Percentiles rank a stretch among this genome's conserved stretches.
Evolutionary conservation across 2,329 filamentous ascomycete species (phyloP).

Genomic region (Hirsutella thompsonii): DNA sequence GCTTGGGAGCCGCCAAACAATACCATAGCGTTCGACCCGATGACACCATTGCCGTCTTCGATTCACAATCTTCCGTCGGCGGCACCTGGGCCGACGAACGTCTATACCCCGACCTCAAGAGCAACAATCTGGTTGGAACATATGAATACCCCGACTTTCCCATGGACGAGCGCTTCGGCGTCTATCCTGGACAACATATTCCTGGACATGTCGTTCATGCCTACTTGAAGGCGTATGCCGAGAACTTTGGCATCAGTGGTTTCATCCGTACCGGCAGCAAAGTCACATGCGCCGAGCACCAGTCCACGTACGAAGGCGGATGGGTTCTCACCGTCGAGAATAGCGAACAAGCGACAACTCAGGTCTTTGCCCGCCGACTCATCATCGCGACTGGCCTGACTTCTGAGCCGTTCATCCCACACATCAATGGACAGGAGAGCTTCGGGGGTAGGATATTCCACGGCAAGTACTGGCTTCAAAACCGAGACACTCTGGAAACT

Average conservation of each 20-base stretch:
- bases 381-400: conserved; percentile 44
- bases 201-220: conserved; percentile 30
- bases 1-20: conserved; percentile 48
- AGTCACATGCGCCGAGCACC: conserved; percentile 29
- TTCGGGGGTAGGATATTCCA: conserved; percentile 38
- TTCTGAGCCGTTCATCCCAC: conserved; percentile 31
- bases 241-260: conserved; percentile 26
- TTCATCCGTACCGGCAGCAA: conserved; percentile 26
- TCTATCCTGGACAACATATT: conserved; percentile 32
- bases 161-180: conserved; percentile 44
- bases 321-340: conserved; percentile 26
- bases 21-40: conserved; percentile 45
- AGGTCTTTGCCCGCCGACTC: conserved; percentile 30
- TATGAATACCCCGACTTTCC: conserved; percentile 66
- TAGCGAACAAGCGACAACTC: conserved; percentile 8
- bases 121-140: conserved; percentile 61
- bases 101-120: conserved; percentile 55
- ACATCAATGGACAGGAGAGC: conserved; percentile 29
- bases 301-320: conserved; percentile 19
- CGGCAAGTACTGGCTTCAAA: conserved; percentile 27
- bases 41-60: conserved; percentile 43
- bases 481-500: conserved; percentile 25
- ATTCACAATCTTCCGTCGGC: conserved; percentile 43
- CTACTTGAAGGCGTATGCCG: conserved; percentile 33
- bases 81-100: conserved; percentile 59